Evolutionary conservation across 768 basidiomycete species (phyloP), one percentile per base, ranked within the genome.

Genomic region (Agaricus blazei): DNA sequence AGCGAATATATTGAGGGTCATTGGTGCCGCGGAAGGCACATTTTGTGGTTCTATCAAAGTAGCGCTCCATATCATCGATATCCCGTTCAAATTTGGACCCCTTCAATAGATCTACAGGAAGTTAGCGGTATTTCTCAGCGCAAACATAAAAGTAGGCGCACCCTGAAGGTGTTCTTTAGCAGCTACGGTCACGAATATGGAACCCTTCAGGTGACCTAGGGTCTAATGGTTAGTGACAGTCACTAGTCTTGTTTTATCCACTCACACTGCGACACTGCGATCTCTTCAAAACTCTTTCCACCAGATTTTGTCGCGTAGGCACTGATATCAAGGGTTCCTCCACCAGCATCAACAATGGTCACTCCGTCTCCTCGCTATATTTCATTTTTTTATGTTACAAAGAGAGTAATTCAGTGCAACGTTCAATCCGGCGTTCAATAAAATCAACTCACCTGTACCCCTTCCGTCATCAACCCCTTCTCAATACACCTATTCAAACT

Each of bases 241-340:
- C 34, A 34, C 34, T 7, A 34, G 34, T 34, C 34, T 2, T 34
- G 7, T 31, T 34, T 34, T 34, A 11, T 34, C 4, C 19, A 68
- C 64, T 26, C 57, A 75, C 76, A 79, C 54, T 72, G 67, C 1
- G 70, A 56, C 0, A 68, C 67, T 0, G 75, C 72, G 38, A 77
- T 74, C 61, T 82, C 81, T 51, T 77, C 70, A 37, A 78, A 71
- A 11, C 26, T 47, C n/a, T 62, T 57, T 4, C 63, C 63, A 1
- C 62, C 51, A 0, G 63, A 54, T 1, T 62, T 68, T 15, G 57
- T 59, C 24, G 64, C 70, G 54, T 83, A 83, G 7, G 78, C 73
- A 54, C 76, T 81, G 36, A 83, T 68, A 58, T 85, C 83, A 27
- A 84, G 67, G 0, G 81, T 85, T 34, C 81, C 83, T 54, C 81